Evolutionary conservation across 2,329 filamentous ascomycete species (phyloP), one percentile per base, ranked within the genome.

Genomic region (Dactylellina leptospora): DNA sequence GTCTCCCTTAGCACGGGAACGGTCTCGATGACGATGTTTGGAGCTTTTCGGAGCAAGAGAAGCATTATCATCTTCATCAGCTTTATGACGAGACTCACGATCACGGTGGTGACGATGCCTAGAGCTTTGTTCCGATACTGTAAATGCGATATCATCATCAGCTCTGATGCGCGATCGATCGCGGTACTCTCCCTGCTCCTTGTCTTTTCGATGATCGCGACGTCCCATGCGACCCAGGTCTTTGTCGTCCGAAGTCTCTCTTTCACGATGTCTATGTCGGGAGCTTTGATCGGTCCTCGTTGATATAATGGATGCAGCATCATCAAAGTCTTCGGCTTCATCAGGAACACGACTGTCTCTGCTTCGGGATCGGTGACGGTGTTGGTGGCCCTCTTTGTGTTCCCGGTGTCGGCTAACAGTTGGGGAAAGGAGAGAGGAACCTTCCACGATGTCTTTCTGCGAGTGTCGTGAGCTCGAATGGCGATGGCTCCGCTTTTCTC

Each of bases 341-440:
- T 63, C 68, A 22, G 33, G 59, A 16, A 64, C 27, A 9, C 68
- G 53, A 47, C 50, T 64, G 22, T 50, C 68, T 22, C 68, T 47
- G 20, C 68, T 72, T 16, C 59, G 68, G n/a, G 68, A 72, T 9
- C 68, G 59, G 45, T 72, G 68, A 6, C 68, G 68, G 38, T 59
- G 66, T 27, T 72, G 59, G 10, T 59, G 68, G 38, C 47, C 42
- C 27, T 71, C 66, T 9, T 50, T 58, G 33, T 71, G 59, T 22
- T 72, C 68, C 16, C 60, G 54, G 16, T 72, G 68, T 16, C 40
- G 54, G n/a, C 64, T 59, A 51, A 61, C 30, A 16, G 45, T 22
- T 13, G 68, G 59, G 8, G 68, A 72, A n/a, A 72, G 59, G n/a
- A 64, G 13, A 25, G 53, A 59, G 23, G 27, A 13, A 27, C 59